Conservation (phyloP, 306 rosid species). For the Mimosa bimucronata region DNA sequence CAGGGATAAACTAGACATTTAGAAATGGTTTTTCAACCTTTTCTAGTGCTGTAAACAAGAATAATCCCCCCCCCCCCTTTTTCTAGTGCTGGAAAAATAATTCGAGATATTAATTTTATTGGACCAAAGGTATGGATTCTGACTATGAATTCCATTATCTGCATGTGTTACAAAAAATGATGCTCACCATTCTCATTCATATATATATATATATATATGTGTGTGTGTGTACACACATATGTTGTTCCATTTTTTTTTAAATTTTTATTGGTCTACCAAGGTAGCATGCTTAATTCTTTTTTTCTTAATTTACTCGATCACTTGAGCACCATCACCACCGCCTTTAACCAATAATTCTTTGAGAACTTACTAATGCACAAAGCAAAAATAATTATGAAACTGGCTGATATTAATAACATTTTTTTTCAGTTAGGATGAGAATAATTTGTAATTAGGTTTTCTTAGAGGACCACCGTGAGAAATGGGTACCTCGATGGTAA, state of each 20-base stretch:
- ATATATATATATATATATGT: too few species aligned
- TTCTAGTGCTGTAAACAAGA: background rate
- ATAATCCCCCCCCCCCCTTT: too few species aligned
- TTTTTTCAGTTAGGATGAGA: background rate
- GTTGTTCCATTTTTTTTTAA: background rate
- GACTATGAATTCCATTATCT: background rate
- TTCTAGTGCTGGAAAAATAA: background rate
- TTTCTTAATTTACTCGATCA: background rate
- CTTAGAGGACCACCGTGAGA: too few species aligned
- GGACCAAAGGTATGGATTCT: background rate
- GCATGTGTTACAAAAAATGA: background rate
- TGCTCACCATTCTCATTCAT: background rate
- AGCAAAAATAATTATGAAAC: background rate
- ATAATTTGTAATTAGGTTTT: too few species aligned
- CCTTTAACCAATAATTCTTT: background rate
- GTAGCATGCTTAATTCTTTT: background rate
- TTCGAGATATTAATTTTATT: background rate
- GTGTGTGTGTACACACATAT: background rate
- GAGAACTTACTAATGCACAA: background rate
- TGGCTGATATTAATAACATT: background rate
- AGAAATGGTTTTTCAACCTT: background rate
- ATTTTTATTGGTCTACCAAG: background rate
- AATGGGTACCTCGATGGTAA: too few species aligned
- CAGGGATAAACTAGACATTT: background rate
- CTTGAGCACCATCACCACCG: background rate